Evolutionary conservation across 1,284 basidiomycete species (phyloP).

Genomic region (Wallemia hederae): DNA sequence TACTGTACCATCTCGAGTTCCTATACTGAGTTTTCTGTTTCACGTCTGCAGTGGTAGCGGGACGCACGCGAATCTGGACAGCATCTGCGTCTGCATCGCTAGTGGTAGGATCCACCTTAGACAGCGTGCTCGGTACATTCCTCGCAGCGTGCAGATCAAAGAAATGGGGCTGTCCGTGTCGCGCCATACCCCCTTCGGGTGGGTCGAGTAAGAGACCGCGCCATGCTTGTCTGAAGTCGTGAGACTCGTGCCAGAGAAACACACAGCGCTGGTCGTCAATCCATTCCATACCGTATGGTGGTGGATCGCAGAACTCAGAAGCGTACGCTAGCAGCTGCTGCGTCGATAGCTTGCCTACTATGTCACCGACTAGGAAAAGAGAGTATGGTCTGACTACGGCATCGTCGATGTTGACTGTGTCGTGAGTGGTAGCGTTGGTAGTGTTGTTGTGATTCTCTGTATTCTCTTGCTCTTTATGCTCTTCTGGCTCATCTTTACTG

Average conservation of each 20-base stretch:
- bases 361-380: background rate
- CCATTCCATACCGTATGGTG: background rate
- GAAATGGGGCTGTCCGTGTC: background rate
- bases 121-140: background rate
- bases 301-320: background rate
- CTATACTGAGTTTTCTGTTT: background rate
- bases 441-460: background rate
- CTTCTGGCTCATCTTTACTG: background rate
- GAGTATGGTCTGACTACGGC: background rate
- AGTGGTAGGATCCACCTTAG: no score
- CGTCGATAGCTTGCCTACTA: background rate
- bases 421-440: no score
- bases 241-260: background rate
- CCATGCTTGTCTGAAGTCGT: background rate
- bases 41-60: background rate
- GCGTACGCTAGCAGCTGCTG: background rate
- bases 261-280: background rate
- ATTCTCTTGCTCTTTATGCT: background rate
- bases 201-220: background rate
- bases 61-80: background rate
- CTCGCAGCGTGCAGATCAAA: background rate
- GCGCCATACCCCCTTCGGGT: background rate
- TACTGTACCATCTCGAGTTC: background rate
- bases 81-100: background rate
- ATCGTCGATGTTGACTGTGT: background rate